phyloP scores from a whole-genome alignment of 768 basidiomycete species.

The Amyloporia xantha region DNA sequence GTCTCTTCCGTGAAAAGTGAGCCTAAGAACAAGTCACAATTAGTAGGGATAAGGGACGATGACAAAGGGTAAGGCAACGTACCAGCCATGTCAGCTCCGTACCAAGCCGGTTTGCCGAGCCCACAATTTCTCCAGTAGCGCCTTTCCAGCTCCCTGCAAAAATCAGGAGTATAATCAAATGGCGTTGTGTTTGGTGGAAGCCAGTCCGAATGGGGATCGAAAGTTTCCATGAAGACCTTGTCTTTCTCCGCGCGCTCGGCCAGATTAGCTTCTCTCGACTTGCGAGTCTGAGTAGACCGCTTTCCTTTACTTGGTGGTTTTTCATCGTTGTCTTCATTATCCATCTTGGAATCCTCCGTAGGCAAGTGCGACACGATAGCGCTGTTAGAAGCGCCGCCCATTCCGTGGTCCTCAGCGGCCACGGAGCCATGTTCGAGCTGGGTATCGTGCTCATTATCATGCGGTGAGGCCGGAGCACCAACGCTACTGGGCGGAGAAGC shows the following conservation, averaged over 20 bases:
- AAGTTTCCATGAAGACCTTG: slow-evolving; percentile 56
- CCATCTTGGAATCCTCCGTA: slow-evolving; percentile 6
- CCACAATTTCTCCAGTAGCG: slow-evolving; percentile 91
- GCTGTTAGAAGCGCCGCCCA: neutral
- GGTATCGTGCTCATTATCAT: slow-evolving; percentile 7
- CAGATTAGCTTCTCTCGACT: slow-evolving; percentile 40
- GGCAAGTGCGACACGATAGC: neutral
- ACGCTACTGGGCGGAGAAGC: slow-evolving; percentile 39
- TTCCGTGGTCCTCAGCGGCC: neutral
- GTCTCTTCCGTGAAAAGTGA: slow-evolving; percentile 72
- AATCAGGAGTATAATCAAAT: slow-evolving; percentile 81
- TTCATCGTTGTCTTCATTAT: slow-evolving; percentile 22
- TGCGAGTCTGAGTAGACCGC: slow-evolving; percentile 34
- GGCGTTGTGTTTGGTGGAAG: slow-evolving; percentile 66
- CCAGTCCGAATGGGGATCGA: slow-evolving; percentile 74
- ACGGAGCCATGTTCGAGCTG: neutral
- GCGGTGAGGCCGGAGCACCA: slow-evolving; percentile 20
- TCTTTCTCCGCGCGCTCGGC: slow-evolving; percentile 40
- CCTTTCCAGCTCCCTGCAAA: slow-evolving; percentile 82
- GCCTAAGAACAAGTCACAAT: slow-evolving; percentile 30
- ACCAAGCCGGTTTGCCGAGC: slow-evolving; percentile 89
- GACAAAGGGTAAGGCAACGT: slow-evolving; percentile 14
- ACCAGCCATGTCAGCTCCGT: slow-evolving; percentile 95
- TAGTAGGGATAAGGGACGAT: neutral
- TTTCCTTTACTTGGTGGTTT: slow-evolving; percentile 34